Evolutionary conservation across 2,329 filamentous ascomycete genomes (phyloP).

Genomic region (Microdochium paspali): DNA sequence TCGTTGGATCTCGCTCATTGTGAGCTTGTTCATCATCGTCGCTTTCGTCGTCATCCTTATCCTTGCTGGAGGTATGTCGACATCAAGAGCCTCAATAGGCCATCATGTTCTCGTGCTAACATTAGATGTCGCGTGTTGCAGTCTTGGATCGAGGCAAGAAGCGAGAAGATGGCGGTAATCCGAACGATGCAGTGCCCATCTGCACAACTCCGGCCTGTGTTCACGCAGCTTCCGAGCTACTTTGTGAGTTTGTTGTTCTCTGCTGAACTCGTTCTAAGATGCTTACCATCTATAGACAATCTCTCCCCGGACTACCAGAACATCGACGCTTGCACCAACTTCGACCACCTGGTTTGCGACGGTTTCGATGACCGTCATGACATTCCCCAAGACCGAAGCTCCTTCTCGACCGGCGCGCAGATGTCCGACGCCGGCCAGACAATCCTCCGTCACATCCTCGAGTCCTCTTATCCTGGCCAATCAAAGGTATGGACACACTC

Average conservation of each 20-base stretch:
- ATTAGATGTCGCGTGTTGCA: neutral
- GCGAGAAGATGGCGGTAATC: conserved; percentile 9
- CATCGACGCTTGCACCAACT: conserved; percentile 60
- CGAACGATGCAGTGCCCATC: conserved; percentile 18
- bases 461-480: conserved; percentile 40
- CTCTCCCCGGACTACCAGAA: conserved; percentile 51
- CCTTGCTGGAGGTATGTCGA: conserved; percentile 15
- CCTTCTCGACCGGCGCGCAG: conserved; percentile 48
- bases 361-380: conserved; percentile 57
- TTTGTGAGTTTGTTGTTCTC: conserved; percentile 23
- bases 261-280: neutral
- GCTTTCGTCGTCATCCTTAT: conserved; percentile 18
- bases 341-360: conserved; percentile 58
- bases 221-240: conserved; percentile 51
- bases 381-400: conserved; percentile 53
- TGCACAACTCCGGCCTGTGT: conserved; percentile 53
- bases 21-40: conserved; percentile 15
- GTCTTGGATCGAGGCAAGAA: neutral
- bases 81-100: neutral
- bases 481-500: conserved; percentile 19
- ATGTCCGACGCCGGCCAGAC: conserved; percentile 52
- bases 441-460: conserved; percentile 52
- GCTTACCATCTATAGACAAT: conserved; percentile 28
- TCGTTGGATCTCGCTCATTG: conserved; percentile 19
- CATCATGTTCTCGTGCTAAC: neutral